These are phyloP conservation scores for Limonomyces culmigenus DNA, from an alignment of 1,284 basidiomycete genomes.

Conservation along the genomic window DNA sequence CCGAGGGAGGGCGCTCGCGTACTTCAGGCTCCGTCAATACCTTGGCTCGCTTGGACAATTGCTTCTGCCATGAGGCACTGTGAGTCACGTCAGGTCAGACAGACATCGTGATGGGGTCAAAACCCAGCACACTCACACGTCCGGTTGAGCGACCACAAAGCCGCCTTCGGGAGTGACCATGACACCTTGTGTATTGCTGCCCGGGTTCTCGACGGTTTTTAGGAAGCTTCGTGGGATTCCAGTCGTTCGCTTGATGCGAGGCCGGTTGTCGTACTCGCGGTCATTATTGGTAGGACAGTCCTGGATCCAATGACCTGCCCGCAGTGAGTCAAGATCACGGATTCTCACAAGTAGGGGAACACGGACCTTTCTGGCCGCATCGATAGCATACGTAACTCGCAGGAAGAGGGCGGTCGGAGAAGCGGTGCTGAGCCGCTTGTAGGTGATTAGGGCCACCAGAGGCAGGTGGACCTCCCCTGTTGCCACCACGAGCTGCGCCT, in stretches of 20 bases:
- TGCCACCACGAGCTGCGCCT: conserved; percentile 42
- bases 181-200: conserved; percentile 61
- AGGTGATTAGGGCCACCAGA: conserved; percentile 45
- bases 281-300: conserved; percentile 97
- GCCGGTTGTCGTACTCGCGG: conserved; percentile 84
- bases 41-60: conserved; percentile 58
- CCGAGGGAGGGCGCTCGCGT: conserved; percentile 67
- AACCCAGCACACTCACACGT: conserved; percentile 65
- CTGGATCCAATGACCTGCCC: conserved; percentile 96
- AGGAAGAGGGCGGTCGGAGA: conserved; percentile 54
- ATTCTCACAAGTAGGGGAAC: conserved; percentile 5
- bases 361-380: conserved; percentile 87
- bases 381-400: conserved; percentile 98
- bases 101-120: not conserved
- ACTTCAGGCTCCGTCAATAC: conserved; percentile 73
- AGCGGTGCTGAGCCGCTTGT: conserved; percentile 23
- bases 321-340: conserved; percentile 2
- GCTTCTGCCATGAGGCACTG: conserved; percentile 86
- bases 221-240: conserved; percentile 97
- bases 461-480: conserved; percentile 16
- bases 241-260: conserved; percentile 93
- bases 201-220: conserved; percentile 85
- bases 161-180: conserved; percentile 97
- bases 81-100: conserved; percentile 3
- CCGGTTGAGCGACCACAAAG: conserved; percentile 88